These are phyloP conservation scores for grape (Vitis vinifera) DNA, from an alignment of 164 flowering plant genomes.

Conservation along the genomic window ASM3070453v1 NC_081812.1:5748001-5748500, in stretches of 20 bases:
- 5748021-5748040: neutral
- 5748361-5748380: slow-evolving; percentile 38
- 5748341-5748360: slow-evolving; percentile 42
- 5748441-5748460: slow-evolving; percentile 59
- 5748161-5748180: neutral
- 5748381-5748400: slow-evolving; percentile 90
- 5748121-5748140: neutral
- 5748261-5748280: slow-evolving; percentile 65
- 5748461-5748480: slow-evolving; percentile 86
- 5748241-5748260: slow-evolving; percentile 84
- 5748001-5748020: neutral
- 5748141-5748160: neutral
- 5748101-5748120: neutral
- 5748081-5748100: neutral
- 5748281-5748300: slow-evolving; percentile 16
- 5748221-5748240: slow-evolving; percentile 93
- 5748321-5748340: slow-evolving; percentile 6
- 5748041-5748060: neutral
- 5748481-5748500: slow-evolving; percentile 6
- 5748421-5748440: slow-evolving; percentile 66
- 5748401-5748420: slow-evolving; percentile 51
- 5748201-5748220: slow-evolving; percentile 12
- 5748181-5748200: neutral
- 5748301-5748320: slow-evolving; percentile 20
- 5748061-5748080: neutral